Base-by-base conservation (phyloP, 495 filamentous ascomycete genomes). In the Penicillium cosmopolitanum region DNA sequence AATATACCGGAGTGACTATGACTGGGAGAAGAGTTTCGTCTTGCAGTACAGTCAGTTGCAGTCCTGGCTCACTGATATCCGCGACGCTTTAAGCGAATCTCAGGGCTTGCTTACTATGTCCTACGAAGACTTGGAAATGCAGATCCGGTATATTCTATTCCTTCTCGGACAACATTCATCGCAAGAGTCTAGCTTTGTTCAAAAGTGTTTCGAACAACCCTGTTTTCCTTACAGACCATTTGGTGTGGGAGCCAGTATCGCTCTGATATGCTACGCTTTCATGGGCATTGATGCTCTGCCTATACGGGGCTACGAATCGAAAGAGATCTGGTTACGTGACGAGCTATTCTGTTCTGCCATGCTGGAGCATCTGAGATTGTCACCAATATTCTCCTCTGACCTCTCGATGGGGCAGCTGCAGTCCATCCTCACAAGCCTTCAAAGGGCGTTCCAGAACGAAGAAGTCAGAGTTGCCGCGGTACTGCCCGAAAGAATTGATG, bases 11-110 rank as follows among this genome's bases (percentile, higher is more conserved):
- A n/a, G 34, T 19, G 28, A n/a, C 10, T 5, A 13, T 15, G 25
- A 52, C 50, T 52, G 34, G 50, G 50, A 52, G 34, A 15, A 35
- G 34, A 35, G 9, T 5, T 52, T 52, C n/a, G 50, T 52, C 31
- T 35, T 28, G n/a, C 50, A 52, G 31, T 36, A 52, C 18, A 35
- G 19, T n/a, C n/a, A n/a, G n/a, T n/a, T n/a, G 16, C 34, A 34
- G n/a, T 19, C 50, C 16, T 52, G 50, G 50, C 28, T 52, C 16
- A 31, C 12, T 19, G 34, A 35, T 52, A 52, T 35, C n/a, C 50
- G 50, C 16, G 13, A 52, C 34, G 50, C 28, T 52, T 52, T 52
- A 19, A 52, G 12, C 50, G 23, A 52, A 12, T 31, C 31, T 19
- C 8, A 35, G 28, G 15, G 23, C n/a, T 52, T 52, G 15, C 28